Percentiles rank a stretch among this genome's conserved stretches.
phyloP scores from a whole-genome alignment of 306 rosid genomes.

The Pyrus betulifolia region DNA sequence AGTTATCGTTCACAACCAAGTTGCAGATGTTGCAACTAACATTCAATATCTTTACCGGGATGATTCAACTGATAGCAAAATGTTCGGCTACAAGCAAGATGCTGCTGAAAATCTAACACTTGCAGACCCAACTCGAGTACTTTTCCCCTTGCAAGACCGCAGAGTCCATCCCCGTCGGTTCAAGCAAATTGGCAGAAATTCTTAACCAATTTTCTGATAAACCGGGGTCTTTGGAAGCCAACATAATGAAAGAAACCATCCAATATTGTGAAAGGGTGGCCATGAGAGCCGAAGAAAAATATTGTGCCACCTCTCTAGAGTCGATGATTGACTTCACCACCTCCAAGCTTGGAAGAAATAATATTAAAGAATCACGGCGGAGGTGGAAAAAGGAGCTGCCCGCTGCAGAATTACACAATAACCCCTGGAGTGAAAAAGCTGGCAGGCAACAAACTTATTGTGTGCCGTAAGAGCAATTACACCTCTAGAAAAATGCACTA shows the following conservation, averaged over 20 bases:
- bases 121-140: background rate
- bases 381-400: slow-evolving; percentile 27
- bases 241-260: slow-evolving; percentile 29
- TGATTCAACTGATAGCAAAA: background rate
- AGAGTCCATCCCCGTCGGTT: slow-evolving; percentile 44
- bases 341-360: slow-evolving; percentile 34
- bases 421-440: slow-evolving; percentile 18
- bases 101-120: background rate
- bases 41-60: background rate
- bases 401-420: slow-evolving; percentile 28
- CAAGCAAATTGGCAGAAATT: slow-evolving; percentile 26
- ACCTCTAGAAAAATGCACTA: too few species aligned
- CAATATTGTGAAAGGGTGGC: slow-evolving; percentile 34
- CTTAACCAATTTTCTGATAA: slow-evolving; percentile 22
- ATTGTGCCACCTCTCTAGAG: slow-evolving; percentile 68
- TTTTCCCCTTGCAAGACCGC: slow-evolving; percentile 49
- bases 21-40: background rate
- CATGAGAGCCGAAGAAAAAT: slow-evolving; percentile 41
- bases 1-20: background rate
- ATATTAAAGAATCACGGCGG: slow-evolving; percentile 36
- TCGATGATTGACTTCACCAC: slow-evolving; percentile 30
- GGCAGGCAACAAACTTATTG: slow-evolving; percentile 30
- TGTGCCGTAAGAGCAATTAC: slow-evolving; percentile 25
- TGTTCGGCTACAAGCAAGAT: background rate
- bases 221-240: slow-evolving; percentile 34